These are phyloP conservation scores for Fusarium sp. DNA, from an alignment of 2,329 filamentous ascomycete species.

Conservation along the genomic window DNA sequence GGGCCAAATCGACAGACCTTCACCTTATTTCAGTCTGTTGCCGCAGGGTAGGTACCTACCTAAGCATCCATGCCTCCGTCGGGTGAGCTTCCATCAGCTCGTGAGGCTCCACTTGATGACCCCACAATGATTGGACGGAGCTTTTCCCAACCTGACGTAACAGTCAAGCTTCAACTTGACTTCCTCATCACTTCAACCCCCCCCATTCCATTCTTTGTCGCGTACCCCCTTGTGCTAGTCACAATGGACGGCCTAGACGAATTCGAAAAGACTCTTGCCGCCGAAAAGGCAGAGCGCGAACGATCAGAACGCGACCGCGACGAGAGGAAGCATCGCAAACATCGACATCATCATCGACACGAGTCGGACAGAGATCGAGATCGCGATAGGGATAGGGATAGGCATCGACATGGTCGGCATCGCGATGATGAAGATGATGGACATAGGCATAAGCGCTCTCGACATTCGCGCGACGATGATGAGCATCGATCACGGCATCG, in stretches of 20 bases:
- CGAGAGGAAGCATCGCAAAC: conserved; percentile 55
- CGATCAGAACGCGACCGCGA: conserved; percentile 58
- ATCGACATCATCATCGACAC: conserved; percentile 60
- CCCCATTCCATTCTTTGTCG: neutral
- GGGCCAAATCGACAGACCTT: no score
- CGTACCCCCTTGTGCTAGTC: accelerated
- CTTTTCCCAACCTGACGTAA: conserved; percentile 35
- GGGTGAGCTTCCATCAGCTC: neutral
- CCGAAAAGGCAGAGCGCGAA: conserved; percentile 68
- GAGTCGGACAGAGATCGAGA: conserved; percentile 42
- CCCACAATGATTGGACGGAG: conserved; percentile 17
- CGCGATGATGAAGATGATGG: conserved; percentile 42
- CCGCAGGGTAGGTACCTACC: no score
- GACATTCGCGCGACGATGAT: conserved; percentile 51
- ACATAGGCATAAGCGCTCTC: conserved; percentile 43
- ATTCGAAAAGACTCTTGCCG: conserved; percentile 81
- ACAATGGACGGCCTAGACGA: conserved; percentile 70
- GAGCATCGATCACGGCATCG: conserved; percentile 55
- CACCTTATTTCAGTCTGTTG: no score
- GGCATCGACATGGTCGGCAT: conserved; percentile 38
- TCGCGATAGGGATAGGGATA: conserved; percentile 38
- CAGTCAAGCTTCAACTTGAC: neutral
- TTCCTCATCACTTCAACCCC: neutral
- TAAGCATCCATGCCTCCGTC: no score
- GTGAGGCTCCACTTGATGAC: neutral